phyloP scores from a whole-genome alignment of 2,329 filamentous ascomycete species.

The Epichloe scottii region DNA sequence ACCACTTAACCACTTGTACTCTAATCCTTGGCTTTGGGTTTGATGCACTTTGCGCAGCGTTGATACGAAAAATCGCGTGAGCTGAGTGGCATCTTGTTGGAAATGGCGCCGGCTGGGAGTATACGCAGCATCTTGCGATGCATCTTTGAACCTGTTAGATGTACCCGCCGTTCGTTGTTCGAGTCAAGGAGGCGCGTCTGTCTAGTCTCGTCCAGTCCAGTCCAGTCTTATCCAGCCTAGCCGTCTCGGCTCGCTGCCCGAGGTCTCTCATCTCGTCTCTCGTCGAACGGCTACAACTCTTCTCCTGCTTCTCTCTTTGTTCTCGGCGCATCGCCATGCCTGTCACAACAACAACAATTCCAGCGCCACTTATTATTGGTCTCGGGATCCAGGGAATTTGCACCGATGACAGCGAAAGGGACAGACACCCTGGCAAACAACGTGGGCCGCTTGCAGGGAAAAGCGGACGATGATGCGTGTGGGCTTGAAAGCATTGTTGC shows the following conservation, averaged over 20 bases:
- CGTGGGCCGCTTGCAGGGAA: slow-evolving; percentile 2
- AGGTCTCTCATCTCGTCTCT: neutral
- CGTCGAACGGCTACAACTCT: too few relatives aligned
- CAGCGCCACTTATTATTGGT: neutral
- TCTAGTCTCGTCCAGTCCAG: neutral
- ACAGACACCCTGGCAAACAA: slow-evolving; percentile 2
- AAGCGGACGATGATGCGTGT: neutral
- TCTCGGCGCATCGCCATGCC: neutral
- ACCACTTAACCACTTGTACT: too few relatives aligned
- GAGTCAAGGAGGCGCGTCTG: too few relatives aligned
- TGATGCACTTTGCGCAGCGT: neutral
- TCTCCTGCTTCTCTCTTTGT: neutral
- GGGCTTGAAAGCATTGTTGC: neutral
- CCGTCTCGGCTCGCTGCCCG: neutral
- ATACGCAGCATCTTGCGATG: too few relatives aligned
- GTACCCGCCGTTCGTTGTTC: too few relatives aligned
- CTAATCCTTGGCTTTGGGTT: neutral
- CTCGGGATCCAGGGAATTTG: slow-evolving; percentile 8
- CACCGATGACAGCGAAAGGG: slow-evolving; percentile 3
- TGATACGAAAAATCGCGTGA: too few relatives aligned
- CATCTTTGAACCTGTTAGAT: too few relatives aligned
- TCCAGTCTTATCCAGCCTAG: neutral
- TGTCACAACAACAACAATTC: neutral
- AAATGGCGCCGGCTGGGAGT: too few relatives aligned
- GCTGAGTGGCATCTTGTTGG: too few relatives aligned